Conservation (phyloP, 495 filamentous ascomycete genomes). For the Parathielavia appendiculata region DNA sequence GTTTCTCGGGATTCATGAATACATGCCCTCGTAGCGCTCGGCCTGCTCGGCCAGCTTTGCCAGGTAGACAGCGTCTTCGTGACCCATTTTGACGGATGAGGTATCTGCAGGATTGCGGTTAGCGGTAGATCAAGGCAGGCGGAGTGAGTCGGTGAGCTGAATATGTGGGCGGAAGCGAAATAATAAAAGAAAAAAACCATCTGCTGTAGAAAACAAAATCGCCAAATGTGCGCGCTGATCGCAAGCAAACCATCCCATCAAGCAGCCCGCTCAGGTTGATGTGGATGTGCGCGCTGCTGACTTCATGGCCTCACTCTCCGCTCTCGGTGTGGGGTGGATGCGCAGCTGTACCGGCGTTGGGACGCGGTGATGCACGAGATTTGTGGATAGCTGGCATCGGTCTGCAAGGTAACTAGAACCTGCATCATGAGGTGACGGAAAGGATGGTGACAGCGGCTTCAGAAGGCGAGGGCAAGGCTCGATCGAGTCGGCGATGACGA, state of each 20-base stretch:
- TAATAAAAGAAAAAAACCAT: not conserved
- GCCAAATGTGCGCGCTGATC: conserved; percentile 3
- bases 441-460: conserved; percentile 12
- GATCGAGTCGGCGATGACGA: conserved; percentile 37
- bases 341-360: conserved; percentile 24
- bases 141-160: conserved; percentile 21
- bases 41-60: conserved; percentile 99
- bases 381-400: conserved; percentile 2
- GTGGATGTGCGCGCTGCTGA: conserved; percentile 27
- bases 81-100: conserved; percentile 73
- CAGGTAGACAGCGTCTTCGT: conserved; percentile 99
- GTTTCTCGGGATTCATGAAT: conserved; percentile 5
- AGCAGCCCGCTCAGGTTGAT: conserved; percentile 8
- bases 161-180: conserved; percentile 8
- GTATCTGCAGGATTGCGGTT: conserved; percentile 25
- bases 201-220: not conserved
- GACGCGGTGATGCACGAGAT: conserved; percentile 7
- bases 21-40: conserved; percentile 98
- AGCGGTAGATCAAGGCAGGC: conserved; percentile 26
- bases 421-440: conserved; percentile 9
- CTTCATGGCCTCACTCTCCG: conserved; percentile 31
- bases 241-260: not conserved
- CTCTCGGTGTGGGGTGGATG: conserved; percentile 32
- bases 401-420: conserved; percentile 20
- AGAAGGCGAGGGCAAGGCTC: conserved; percentile 16